Conservation (phyloP, 2,329 filamentous ascomycete species). For the Penicillium sp. region DNA sequence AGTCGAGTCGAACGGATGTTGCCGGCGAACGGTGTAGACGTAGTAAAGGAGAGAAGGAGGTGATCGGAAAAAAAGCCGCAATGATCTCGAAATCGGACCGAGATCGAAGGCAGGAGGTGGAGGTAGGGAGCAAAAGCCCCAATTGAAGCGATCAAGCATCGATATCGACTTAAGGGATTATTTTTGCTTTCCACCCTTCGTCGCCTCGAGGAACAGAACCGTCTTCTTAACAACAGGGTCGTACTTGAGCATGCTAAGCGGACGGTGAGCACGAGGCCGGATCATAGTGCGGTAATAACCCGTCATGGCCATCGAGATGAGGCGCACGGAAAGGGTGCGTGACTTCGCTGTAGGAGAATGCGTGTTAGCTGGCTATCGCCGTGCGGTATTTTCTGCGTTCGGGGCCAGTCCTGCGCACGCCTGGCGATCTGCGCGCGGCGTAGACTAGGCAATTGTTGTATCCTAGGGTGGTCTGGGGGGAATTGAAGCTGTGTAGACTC, state of each 20-base stretch:
- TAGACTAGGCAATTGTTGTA: neutral
- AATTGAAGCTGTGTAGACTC: neutral
- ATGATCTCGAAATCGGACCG: neutral
- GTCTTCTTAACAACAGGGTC: slow-evolving; percentile 96
- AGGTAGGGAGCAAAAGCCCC: neutral
- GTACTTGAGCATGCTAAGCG: slow-evolving; percentile 98
- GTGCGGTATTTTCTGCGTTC: neutral
- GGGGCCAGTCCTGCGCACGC: no score
- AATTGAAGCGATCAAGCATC: neutral
- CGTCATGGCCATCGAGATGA: slow-evolving; percentile 98
- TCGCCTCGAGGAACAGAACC: slow-evolving; percentile 93
- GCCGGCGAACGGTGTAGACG: neutral
- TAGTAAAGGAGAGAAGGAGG: neutral
- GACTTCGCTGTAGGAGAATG: slow-evolving; percentile 68
- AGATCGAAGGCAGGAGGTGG: neutral
- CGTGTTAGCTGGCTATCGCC: slow-evolving; percentile 1
- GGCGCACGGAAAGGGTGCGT: slow-evolving; percentile 87
- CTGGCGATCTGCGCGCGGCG: neutral
- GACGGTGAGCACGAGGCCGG: slow-evolving; percentile 75
- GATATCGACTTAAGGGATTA: slow-evolving; percentile 20
- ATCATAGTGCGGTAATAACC: slow-evolving; percentile 94
- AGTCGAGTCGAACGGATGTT: neutral
- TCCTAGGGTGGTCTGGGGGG: neutral
- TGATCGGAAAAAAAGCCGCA: neutral
- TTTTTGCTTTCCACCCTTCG: slow-evolving; percentile 66